A percentile compares a stretch with the other conserved stretches of the same genome.
These are phyloP conservation scores for Corchorus olitorius DNA, from an alignment of 345 rosid species.

Conservation along the genomic window DNA sequence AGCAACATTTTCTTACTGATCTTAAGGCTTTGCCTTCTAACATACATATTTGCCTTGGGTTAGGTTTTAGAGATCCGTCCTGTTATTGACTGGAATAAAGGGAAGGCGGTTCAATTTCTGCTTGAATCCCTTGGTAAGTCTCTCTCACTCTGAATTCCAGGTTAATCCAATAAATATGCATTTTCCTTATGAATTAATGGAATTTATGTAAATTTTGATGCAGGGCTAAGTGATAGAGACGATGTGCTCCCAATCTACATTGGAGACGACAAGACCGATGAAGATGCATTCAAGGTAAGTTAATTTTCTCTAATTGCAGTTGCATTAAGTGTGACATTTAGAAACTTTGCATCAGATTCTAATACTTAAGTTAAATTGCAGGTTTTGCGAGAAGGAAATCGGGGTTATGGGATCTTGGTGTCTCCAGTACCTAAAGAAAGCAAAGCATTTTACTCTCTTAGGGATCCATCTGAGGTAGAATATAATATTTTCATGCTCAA, in stretches of 20 bases:
- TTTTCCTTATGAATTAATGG: neutral
- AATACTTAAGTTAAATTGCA: conserved; percentile 14
- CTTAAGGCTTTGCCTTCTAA: neutral
- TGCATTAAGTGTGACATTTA: neutral
- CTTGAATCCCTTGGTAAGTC: conserved; percentile 80
- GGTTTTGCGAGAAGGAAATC: conserved; percentile 60
- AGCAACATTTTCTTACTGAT: neutral
- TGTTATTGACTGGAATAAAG: conserved; percentile 89
- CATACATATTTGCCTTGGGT: conserved; percentile 11
- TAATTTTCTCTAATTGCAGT: neutral
- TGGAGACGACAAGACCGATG: conserved; percentile 90
- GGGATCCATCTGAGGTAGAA: conserved; percentile 76
- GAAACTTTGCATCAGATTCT: neutral
- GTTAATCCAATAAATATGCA: neutral
- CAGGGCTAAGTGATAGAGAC: conserved; percentile 65
- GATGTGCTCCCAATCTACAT: conserved; percentile 85
- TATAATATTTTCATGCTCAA: neutral
- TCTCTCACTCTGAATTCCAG: neutral
- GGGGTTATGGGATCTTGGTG: conserved; percentile 85
- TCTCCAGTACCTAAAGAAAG: conserved; percentile 82
- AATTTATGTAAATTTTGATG: neutral
- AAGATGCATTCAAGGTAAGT: conserved; percentile 89
- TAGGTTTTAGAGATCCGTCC: conserved; percentile 99
- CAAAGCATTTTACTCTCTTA: conserved; percentile 72
- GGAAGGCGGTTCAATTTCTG: conserved; percentile 92